Base-by-base conservation (phyloP, 169 alveolate species). In the Cytauxzoon felis region DNA sequence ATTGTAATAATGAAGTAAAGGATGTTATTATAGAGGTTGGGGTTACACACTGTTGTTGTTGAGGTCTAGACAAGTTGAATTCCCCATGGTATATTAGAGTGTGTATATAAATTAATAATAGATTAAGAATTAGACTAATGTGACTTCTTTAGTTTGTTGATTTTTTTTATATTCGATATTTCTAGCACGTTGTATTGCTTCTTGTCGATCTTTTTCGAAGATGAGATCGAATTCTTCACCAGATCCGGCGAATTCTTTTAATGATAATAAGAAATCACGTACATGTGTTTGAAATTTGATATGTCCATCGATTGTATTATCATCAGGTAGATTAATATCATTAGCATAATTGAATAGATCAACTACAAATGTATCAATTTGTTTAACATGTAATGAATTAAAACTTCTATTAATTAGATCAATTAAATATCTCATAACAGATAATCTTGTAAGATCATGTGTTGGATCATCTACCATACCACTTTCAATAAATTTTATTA, bases 221-320 rank as follows among this genome's bases (percentile, higher is more conserved):
- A 73, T 73, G 16, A 33, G 36, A 16, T 73, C 78, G 41, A 73
- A 73, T 13, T 73, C 83, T 13, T 61, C 83, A 0, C 70, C 72
- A 8, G 78, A 73, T 3, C 83, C 83, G 34, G 83, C 72, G 34
- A 73, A 73, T 65, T 73, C 83, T 56, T 73, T 73, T 29, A 73
- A 71, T 24, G 83, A 73, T 36, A 73, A 56, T 47, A 73, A 13
- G 57, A 73, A 73, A 64, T 73, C 83, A 36, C 50, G 62, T 34
- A 73, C 83, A 38, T 73, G 83, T 30, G 83, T 73, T 45, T 73
- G 83, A 57, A 73, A 73, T 48, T 41, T 73, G 59, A 64, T 11
- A 13, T 62, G 62, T 18, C 16, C 29, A 36, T 8, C 43, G 50
- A 65, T 9, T 0, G 78, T 27, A 30, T 65, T 67, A 1, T 11